Base-by-base conservation (phyloP, 2,329 filamentous ascomycete genomes). In the Rhinocladiella similis region DNA sequence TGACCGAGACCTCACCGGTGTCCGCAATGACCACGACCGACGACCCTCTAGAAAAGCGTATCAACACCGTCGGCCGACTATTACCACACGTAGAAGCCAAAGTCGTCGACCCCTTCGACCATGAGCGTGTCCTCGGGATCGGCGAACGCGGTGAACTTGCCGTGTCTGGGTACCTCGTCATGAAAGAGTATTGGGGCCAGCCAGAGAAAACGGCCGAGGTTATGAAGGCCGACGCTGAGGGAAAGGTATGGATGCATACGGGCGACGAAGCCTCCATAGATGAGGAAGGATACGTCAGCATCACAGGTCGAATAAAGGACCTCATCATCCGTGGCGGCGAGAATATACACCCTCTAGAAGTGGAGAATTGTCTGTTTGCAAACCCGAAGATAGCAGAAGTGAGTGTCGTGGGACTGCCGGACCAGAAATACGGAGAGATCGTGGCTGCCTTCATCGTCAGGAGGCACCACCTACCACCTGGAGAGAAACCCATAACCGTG, bases 241-340 rank as follows among this genome's bases (percentile, higher is more conserved):
- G 80, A 1, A 82, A 80, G 45, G 68, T 88, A 16, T 97, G 93
- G 93, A 94, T 97, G 88, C 80, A 86, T 73, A 95, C 89, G 0
- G 94, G 94, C 18, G 94, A 99, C 68, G 93, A 97, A 76, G 94
- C 91, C 1, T 76, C 78, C 50, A 95, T 97, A 83, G 25, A 96
- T 72, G 74, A 74, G 70, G 64, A 76, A 68, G 94, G 93, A 1
- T 97, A 91, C 69, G 83, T 97, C 1, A 83, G 83, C 64, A 96
- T 97, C 68, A 97, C 65, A 3, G 65, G 65, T 3, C 57, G 65
- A 6, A 67, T 67, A 69, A 97, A 97, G 73, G 94, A 99, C 70
- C 74, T 97, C 53, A 97, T 99, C 66, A 97, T 97, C 69, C 84
- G 91, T 22, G 93, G 90, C 25, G 94, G 94, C 20, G 94, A 97